A percentile compares a stretch with the other conserved stretches of the same genome.
These are phyloP conservation scores for Grifola frondosa DNA, from an alignment of 1,284 basidiomycete species.

Conservation along the genomic window DNA sequence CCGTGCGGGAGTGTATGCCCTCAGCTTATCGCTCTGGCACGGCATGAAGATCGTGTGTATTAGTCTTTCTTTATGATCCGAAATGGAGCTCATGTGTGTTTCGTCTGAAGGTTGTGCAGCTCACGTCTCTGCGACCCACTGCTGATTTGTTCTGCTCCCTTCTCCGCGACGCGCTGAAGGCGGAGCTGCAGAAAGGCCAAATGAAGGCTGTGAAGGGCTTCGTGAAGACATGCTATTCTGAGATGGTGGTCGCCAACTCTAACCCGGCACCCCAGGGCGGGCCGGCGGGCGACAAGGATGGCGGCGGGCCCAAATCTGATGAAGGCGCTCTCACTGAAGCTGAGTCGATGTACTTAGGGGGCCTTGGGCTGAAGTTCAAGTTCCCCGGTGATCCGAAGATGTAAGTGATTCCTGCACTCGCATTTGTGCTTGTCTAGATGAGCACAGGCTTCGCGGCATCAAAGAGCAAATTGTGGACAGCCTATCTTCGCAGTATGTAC, in stretches of 20 bases:
- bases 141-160: constrained; percentile 93
- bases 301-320: constrained; percentile 39
- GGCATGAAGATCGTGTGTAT: constrained; percentile 88
- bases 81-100: background rate
- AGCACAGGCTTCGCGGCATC: constrained; percentile 87
- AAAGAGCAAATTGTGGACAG: constrained; percentile 96
- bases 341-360: constrained; percentile 75
- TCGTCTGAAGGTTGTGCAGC: constrained; percentile 77
- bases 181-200: constrained; percentile 80
- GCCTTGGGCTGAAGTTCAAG: constrained; percentile 85
- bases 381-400: constrained; percentile 95
- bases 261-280: constrained; percentile 59
- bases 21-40: constrained; percentile 95
- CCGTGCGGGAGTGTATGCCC: constrained; percentile 90
- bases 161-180: constrained; percentile 87
- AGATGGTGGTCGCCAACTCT: constrained; percentile 67
- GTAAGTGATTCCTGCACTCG: constrained; percentile 40
- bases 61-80: background rate
- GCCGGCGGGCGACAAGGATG: constrained; percentile 66
- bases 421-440: too few species aligned
- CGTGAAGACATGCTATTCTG: constrained; percentile 92
- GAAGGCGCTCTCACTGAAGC: constrained; percentile 55
- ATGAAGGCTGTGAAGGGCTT: constrained; percentile 96
- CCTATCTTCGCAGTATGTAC: constrained; percentile 77
- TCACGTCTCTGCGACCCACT: constrained; percentile 93